Evolutionary conservation across 2,329 filamentous ascomycete species (phyloP).

Genomic region (Calonectria pseudoreteaudii): DNA sequence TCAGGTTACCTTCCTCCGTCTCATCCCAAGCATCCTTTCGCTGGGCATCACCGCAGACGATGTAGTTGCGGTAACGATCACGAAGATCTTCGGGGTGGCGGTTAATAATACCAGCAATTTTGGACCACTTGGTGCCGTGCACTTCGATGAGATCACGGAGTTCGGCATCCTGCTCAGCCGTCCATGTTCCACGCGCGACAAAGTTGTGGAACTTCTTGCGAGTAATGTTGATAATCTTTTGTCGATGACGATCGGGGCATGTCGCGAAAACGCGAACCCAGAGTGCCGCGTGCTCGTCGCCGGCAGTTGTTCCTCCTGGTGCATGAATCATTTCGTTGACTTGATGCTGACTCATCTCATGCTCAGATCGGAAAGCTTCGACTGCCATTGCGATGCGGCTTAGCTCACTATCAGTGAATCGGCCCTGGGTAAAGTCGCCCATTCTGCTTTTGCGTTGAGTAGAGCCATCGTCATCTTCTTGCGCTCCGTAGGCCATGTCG

Average conservation of each 20-base stretch:
- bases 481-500: conserved; percentile 39
- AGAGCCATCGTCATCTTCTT: conserved; percentile 32
- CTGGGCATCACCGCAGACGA: conserved; percentile 67
- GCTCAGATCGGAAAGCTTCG: conserved; percentile 56
- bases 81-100: conserved; percentile 74
- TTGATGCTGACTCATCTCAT: conserved; percentile 56
- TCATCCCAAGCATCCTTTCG: conserved; percentile 69
- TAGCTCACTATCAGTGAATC: conserved; percentile 59
- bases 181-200: conserved; percentile 63
- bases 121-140: conserved; percentile 67
- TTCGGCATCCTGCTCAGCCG: conserved; percentile 51
- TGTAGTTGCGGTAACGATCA: conserved; percentile 77
- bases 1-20: conserved; percentile 68
- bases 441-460: conserved; percentile 39
- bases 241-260: conserved; percentile 62
- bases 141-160: conserved; percentile 49
- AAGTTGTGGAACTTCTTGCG: conserved; percentile 76
- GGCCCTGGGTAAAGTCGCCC: conserved; percentile 50
- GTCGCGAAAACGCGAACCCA: conserved; percentile 62
- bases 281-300: conserved; percentile 55
- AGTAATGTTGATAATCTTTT: conserved; percentile 67
- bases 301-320: conserved; percentile 50
- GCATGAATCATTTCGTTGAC: conserved; percentile 61
- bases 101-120: conserved; percentile 71
- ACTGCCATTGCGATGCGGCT: conserved; percentile 55